A percentile compares a stretch with the other conserved stretches of the same genome.
phyloP scores from a whole-genome alignment of 1,284 basidiomycete genomes.

The Trichosporon ovoides region DNA sequence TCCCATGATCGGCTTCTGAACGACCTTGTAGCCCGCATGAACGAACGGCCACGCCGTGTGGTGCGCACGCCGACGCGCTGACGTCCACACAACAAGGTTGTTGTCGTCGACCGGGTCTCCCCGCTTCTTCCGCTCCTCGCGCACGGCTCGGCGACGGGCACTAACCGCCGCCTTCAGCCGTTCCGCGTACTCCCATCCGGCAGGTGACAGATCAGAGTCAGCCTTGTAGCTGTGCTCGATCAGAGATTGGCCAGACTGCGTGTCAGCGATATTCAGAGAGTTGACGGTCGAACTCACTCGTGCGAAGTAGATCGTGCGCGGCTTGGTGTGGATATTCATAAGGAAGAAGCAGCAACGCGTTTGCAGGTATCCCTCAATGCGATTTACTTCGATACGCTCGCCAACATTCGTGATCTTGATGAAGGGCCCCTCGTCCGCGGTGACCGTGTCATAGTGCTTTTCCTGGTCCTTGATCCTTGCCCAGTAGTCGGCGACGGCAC shows the following conservation, averaged over 20 bases:
- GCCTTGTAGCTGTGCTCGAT: conserved; percentile 99
- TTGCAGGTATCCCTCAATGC: conserved; percentile 60
- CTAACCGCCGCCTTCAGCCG: conserved; percentile 77
- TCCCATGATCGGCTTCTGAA: conserved; percentile 90
- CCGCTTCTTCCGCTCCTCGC: conserved; percentile 61
- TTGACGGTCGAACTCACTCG: conserved; percentile 58
- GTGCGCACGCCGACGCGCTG: conserved; percentile 81
- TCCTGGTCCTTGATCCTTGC: conserved; percentile 83
- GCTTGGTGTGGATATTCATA: conserved; percentile 95
- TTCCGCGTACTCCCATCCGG: conserved; percentile 92
- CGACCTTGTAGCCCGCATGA: conserved; percentile 64
- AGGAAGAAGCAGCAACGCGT: conserved; percentile 70
- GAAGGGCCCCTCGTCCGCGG: conserved; percentile 68
- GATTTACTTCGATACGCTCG: conserved; percentile 86
- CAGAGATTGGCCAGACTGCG: conserved; percentile 79
- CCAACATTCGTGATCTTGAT: conserved; percentile 97
- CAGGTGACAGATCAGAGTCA: conserved; percentile 90
- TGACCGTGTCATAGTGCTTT: conserved; percentile 65
- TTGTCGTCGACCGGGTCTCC: conserved; percentile 53
- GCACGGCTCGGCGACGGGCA: conserved; percentile 57
- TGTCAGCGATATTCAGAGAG: background rate
- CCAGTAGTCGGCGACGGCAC: conserved; percentile 87
- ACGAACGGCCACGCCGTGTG: conserved; percentile 96
- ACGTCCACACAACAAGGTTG: conserved; percentile 89
- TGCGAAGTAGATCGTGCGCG: conserved; percentile 87